Evolutionary conservation across 371 early-diverging fungal species (phyloP).

Genomic region (Syncephalastrum racemosum): DNA sequence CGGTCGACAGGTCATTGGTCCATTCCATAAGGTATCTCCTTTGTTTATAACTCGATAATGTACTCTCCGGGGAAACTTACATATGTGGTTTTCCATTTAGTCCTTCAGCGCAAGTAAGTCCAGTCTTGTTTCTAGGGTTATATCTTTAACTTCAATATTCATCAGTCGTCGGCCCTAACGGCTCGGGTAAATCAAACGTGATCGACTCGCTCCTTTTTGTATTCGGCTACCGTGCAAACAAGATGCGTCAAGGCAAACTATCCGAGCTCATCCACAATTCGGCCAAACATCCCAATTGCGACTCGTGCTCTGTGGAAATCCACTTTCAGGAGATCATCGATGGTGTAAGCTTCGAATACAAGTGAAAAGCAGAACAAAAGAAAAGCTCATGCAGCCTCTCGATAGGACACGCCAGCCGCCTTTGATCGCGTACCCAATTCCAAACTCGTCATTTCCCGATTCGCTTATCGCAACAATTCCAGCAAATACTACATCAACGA

Average conservation of each 20-base stretch:
- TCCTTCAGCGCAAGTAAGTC: conserved; percentile 50
- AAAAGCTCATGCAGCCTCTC: neutral
- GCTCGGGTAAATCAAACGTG: conserved; percentile 99
- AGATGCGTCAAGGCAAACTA: conserved; percentile 97
- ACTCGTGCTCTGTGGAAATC: conserved; percentile 90
- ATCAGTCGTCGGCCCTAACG: conserved; percentile 96
- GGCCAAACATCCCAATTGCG: conserved; percentile 65
- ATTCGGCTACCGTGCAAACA: conserved; percentile 99
- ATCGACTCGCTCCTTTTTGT: conserved; percentile 99
- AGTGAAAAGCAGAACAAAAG: neutral
- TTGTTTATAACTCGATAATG: neutral
- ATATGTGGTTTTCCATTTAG: conserved; percentile 18
- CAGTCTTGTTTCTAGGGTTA: neutral
- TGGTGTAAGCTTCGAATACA: conserved; percentile 42
- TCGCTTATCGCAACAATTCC: conserved; percentile 70
- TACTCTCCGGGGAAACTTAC: conserved; percentile 22
- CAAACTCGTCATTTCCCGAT: conserved; percentile 78
- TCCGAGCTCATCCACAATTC: conserved; percentile 98
- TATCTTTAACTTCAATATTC: conserved; percentile 5
- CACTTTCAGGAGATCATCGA: conserved; percentile 93
- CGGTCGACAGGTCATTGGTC: conserved; percentile 91
- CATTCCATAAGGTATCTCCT: conserved; percentile 90
- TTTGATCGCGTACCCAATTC: conserved; percentile 71
- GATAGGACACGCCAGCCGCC: conserved; percentile 58
- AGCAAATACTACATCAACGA: conserved; percentile 87